These are phyloP conservation scores for Boletus rex-veris DNA, from an alignment of 768 basidiomycete species.

Conservation along the genomic window DNA sequence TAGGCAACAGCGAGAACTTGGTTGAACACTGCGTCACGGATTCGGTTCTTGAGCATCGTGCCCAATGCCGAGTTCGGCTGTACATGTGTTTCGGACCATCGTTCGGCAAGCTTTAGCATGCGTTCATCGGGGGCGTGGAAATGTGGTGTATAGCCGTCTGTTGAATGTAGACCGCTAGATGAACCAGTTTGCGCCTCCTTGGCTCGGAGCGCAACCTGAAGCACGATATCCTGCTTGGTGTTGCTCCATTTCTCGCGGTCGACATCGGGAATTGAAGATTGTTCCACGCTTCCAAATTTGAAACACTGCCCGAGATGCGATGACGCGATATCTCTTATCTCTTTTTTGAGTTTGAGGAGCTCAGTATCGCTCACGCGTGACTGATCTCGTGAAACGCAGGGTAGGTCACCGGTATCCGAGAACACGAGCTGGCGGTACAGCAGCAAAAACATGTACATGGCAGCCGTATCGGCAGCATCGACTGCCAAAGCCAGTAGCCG, in stretches of 20 bases:
- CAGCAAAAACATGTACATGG: slow-evolving; percentile 76
- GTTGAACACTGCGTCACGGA: slow-evolving; percentile 62
- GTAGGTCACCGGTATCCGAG: slow-evolving; percentile 39
- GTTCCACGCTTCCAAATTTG: slow-evolving; percentile 29
- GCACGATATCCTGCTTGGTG: slow-evolving; percentile 61
- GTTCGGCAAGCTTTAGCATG: slow-evolving; percentile 57
- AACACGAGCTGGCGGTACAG: slow-evolving; percentile 74
- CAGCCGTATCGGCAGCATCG: slow-evolving; percentile 72
- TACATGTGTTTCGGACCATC: slow-evolving; percentile 71
- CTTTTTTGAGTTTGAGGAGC: slow-evolving; percentile 61
- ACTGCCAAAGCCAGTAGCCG: slow-evolving; percentile 63
- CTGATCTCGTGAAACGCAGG: slow-evolving; percentile 26
- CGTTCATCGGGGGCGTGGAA: slow-evolving; percentile 44
- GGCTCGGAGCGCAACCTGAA: slow-evolving; percentile 75
- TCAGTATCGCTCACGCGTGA: slow-evolving; percentile 49
- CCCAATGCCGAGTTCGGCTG: slow-evolving; percentile 56
- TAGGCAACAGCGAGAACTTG: slow-evolving; percentile 53
- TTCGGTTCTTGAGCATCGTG: slow-evolving; percentile 55
- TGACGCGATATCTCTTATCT: slow-evolving; percentile 66
- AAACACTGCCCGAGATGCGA: slow-evolving; percentile 62
- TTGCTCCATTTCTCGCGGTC: slow-evolving; percentile 52
- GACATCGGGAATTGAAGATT: slow-evolving; percentile 25
- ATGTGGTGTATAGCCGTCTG: slow-evolving; percentile 22
- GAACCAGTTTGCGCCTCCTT: slow-evolving; percentile 39
- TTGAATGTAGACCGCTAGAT: slow-evolving; percentile 22